phyloP scores from a whole-genome alignment of 2,329 filamentous ascomycete species.

The Hypoxylon sp. region DNA sequence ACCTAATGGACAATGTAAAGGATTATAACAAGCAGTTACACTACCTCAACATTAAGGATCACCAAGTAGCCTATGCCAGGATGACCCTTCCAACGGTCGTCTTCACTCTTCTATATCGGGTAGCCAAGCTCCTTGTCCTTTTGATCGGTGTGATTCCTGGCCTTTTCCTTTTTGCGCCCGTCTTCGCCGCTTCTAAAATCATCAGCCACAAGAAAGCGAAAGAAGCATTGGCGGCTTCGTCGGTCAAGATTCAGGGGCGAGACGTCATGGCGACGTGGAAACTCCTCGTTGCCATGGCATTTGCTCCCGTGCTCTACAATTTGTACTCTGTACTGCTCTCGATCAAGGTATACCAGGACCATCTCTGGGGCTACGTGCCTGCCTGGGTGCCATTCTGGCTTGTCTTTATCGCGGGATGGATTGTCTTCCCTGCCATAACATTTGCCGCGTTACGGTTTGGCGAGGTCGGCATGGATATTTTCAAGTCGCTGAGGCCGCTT shows the following conservation, averaged over 20 bases:
- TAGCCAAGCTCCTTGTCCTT: slow-evolving; percentile 81
- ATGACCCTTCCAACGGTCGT: slow-evolving; percentile 83
- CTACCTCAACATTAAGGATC: slow-evolving; percentile 88
- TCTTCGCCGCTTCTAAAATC: slow-evolving; percentile 85
- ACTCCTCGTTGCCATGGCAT: slow-evolving; percentile 84
- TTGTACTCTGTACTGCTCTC: slow-evolving; percentile 81
- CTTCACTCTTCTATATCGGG: slow-evolving; percentile 80
- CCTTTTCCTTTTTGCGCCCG: slow-evolving; percentile 85
- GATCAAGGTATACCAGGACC: slow-evolving; percentile 82
- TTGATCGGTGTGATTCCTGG: slow-evolving; percentile 87
- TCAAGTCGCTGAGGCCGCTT: slow-evolving; percentile 92
- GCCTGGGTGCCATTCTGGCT: slow-evolving; percentile 83
- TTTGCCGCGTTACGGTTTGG: slow-evolving; percentile 95
- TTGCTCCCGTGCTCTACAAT: slow-evolving; percentile 85
- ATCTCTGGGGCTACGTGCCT: slow-evolving; percentile 84
- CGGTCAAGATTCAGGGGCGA: slow-evolving; percentile 87
- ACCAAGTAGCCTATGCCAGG: slow-evolving; percentile 92
- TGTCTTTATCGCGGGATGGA: slow-evolving; percentile 78
- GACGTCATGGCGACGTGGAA: slow-evolving; percentile 97
- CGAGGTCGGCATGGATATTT: slow-evolving; percentile 98
- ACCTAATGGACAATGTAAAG: slow-evolving; percentile 79
- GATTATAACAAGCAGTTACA: slow-evolving; percentile 89
- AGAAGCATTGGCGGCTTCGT: slow-evolving; percentile 85
- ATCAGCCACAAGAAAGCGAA: slow-evolving; percentile 86
- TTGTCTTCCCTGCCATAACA: slow-evolving; percentile 87